Base-by-base conservation (phyloP, 208 protist species). In the Crithidia bombi region DNA sequence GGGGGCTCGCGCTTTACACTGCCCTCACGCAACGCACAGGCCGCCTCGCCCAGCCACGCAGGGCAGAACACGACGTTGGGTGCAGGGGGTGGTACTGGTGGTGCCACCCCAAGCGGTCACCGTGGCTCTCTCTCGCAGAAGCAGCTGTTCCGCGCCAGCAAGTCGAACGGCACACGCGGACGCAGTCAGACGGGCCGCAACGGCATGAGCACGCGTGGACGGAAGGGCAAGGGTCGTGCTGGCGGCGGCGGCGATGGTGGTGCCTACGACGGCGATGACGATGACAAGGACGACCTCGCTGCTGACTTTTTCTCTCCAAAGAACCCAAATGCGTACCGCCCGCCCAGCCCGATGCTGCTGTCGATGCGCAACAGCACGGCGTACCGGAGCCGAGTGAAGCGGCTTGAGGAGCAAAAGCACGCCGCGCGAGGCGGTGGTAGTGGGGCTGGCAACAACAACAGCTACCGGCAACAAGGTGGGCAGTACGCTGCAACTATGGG, bases 261-360 rank as follows among this genome's bases (percentile, higher is more conserved):
- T 0, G 33, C n/a, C 11, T 44, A 21, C 14, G 23, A 23, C 35
- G 25, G 39, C 33, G 55, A 66, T 15, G 49, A 3, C 23, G 47
- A 61, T 4, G 59, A 47, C 49, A 56, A 7, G 15, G 56, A 43
- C 46, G 71, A 78, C 49, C 63, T 59, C 46, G 57, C 57, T 28
- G 78, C 85, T 0, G 86, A 88, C 50, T 77, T 67, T 57, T 82
- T 85, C 49, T 51, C 72, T 1, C 33, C 69, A 1, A 69, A 76
- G 51, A 75, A 78, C 11, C 73, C 83, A 21, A 83, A 80, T 19
- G 83, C 75, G 14, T 95, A 91, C 79, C 78, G 80, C 23, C 87
- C 90, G 3, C 90, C 90, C 12, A 91, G 86, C 35, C 90, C 90
- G 50, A 90, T 95, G 85, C 89, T 95, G 73, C 72, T 95, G 49